Evolutionary conservation across 2,329 filamentous ascomycete genomes (phyloP).

Genomic region (Beauveria caledonica): DNA sequence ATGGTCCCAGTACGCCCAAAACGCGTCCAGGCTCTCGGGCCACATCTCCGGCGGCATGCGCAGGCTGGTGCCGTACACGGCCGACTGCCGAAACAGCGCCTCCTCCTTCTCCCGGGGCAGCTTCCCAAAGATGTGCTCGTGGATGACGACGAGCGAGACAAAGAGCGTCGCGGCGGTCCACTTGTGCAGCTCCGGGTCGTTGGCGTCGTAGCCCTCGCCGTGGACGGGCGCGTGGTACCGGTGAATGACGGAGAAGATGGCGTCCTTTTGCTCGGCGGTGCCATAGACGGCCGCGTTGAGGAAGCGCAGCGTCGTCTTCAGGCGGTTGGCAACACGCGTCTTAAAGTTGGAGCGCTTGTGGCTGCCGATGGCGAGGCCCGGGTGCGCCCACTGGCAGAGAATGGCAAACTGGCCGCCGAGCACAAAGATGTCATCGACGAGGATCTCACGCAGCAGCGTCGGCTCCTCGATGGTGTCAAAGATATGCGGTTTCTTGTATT

Average conservation of each 20-base stretch:
- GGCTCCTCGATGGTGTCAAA: constrained; percentile 17
- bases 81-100: constrained; percentile 20
- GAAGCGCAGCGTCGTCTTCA: constrained; percentile 30
- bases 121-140: constrained; percentile 27
- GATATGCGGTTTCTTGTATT: constrained; percentile 14
- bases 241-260: constrained; percentile 29
- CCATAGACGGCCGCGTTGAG: constrained; percentile 31
- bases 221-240: constrained; percentile 24
- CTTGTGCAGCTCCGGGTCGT: constrained; percentile 29
- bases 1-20: constrained; percentile 33
- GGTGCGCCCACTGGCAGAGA: constrained; percentile 32
- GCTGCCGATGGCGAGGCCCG: constrained; percentile 28
- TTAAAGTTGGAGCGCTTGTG: constrained; percentile 31
- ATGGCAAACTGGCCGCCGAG: constrained; percentile 23
- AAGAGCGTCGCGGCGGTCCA: constrained; percentile 34
- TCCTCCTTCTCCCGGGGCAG: constrained; percentile 21
- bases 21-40: constrained; percentile 25
- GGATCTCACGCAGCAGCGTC: constrained; percentile 12
- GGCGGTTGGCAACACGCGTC: constrained; percentile 26
- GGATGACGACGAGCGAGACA: constrained; percentile 26
- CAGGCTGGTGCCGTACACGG: constrained; percentile 22
- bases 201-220: constrained; percentile 26
- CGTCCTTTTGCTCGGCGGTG: constrained; percentile 23
- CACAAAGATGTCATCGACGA: constrained; percentile 17
- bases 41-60: constrained; percentile 27